phyloP scores from a whole-genome alignment of 331 rosid species.

The Cydonia oblonga region DNA sequence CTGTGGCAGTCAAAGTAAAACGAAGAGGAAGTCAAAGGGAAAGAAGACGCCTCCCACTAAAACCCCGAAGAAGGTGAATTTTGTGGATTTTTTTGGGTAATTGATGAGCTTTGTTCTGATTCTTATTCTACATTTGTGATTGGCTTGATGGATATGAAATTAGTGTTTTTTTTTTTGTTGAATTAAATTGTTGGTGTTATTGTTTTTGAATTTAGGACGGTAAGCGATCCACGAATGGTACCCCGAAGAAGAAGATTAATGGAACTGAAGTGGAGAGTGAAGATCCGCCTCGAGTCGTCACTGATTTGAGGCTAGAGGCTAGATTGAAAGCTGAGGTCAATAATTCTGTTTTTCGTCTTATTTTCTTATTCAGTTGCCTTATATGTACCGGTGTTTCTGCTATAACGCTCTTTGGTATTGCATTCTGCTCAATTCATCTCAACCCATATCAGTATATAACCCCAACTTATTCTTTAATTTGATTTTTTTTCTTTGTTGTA shows the following conservation, averaged over 20 bases:
- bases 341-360: not conserved
- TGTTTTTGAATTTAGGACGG: slow-evolving; percentile 12
- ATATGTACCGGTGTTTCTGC: not conserved
- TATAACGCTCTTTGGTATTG: not conserved
- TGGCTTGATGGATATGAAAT: not conserved
- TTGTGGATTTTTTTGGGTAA: not conserved
- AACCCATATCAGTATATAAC: not conserved
- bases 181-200: not conserved
- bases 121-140: not conserved
- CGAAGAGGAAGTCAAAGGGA: slow-evolving; percentile 34
- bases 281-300: slow-evolving; percentile 24
- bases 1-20: slow-evolving; percentile 27
- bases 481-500: not conserved
- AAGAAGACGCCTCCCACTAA: slow-evolving; percentile 33
- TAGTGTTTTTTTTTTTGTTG: not conserved
- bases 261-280: slow-evolving; percentile 11
- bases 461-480: not conserved
- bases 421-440: not conserved
- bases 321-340: slow-evolving; percentile 62
- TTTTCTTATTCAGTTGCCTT: not conserved
- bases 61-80: slow-evolving; percentile 44
- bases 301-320: slow-evolving; percentile 55
- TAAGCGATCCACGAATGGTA: slow-evolving; percentile 21
- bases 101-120: not conserved
- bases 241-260: slow-evolving; percentile 40